These are phyloP conservation scores for Dioscorea alata DNA, from an alignment of 106 monocot species.

Conservation along the genomic window DNA sequence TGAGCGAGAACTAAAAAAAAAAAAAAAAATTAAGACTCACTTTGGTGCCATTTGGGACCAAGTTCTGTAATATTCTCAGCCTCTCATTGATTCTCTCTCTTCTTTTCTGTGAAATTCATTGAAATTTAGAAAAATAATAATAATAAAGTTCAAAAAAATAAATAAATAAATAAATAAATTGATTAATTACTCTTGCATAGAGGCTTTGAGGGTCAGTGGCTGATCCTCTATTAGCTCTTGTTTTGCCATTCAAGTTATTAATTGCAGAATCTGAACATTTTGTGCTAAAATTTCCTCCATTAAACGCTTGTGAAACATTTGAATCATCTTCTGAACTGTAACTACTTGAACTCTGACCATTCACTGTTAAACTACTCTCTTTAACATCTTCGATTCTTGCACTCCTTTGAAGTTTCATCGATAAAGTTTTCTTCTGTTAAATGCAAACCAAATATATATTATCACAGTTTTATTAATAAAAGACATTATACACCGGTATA, in stretches of 20 bases:
- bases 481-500: too few relatives aligned
- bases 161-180: neutral
- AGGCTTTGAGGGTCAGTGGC: slow-evolving; percentile 64
- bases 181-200: slow-evolving; percentile 48
- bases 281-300: slow-evolving; percentile 6
- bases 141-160: neutral
- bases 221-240: slow-evolving; percentile 39
- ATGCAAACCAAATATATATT: too few relatives aligned
- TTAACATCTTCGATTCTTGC: slow-evolving; percentile 1
- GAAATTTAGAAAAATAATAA: neutral
- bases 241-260: slow-evolving; percentile 20
- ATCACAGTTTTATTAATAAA: too few relatives aligned
- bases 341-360: slow-evolving; percentile 27
- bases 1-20: neutral
- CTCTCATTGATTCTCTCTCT: slow-evolving; percentile 90
- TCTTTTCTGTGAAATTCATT: slow-evolving; percentile 51
- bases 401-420: slow-evolving; percentile 32
- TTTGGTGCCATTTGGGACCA: slow-evolving; percentile 88
- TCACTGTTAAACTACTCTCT: slow-evolving; percentile 1
- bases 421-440: slow-evolving; percentile 9
- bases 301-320: slow-evolving; percentile 23
- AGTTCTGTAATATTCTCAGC: slow-evolving; percentile 56
- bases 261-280: slow-evolving; percentile 11
- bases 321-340: slow-evolving; percentile 50
- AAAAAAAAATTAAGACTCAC: slow-evolving; percentile 16